Evolutionary conservation across 192 early-diverging fungal genomes (phyloP).

Genomic region (Piromyces sp.): DNA sequence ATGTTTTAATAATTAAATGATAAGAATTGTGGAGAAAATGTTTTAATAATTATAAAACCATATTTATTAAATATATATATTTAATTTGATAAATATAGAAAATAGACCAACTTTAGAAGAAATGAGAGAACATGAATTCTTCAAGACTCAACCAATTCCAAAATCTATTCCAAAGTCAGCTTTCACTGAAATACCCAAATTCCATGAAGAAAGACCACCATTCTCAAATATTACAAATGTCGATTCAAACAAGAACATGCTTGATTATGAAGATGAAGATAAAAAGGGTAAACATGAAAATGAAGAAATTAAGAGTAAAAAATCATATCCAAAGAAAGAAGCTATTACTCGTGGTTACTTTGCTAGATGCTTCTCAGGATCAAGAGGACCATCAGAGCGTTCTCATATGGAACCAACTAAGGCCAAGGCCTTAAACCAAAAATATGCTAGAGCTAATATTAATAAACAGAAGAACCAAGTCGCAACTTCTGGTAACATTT

Average conservation of each 20-base stretch:
- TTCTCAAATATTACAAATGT: not conserved
- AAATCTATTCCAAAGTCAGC: not conserved
- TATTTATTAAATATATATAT: too few species aligned
- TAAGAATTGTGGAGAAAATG: too few species aligned
- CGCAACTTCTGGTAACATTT: not conserved
- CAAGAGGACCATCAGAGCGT: not conserved
- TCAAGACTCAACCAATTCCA: constrained; percentile 1
- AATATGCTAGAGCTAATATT: not conserved
- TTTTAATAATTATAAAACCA: too few species aligned
- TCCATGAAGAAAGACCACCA: not conserved
- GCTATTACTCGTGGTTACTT: not conserved
- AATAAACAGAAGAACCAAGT: not conserved
- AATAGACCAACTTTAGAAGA: constrained; percentile 20
- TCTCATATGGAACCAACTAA: not conserved
- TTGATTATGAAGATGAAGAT: not conserved
- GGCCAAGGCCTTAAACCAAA: not conserved
- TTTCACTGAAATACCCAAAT: not conserved
- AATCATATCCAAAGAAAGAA: not conserved
- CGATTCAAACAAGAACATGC: not conserved
- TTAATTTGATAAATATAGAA: constrained; percentile 9
- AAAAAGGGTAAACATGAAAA: not conserved
- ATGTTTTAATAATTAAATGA: too few species aligned
- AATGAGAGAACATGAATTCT: constrained; percentile 26
- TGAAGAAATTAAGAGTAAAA: not conserved
- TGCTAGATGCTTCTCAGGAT: not conserved